Evolutionary conservation across 345 rosid genomes (phyloP), one percentile per base, ranked within the genome.

Genomic region (Raphanus raphanistrum): DNA sequence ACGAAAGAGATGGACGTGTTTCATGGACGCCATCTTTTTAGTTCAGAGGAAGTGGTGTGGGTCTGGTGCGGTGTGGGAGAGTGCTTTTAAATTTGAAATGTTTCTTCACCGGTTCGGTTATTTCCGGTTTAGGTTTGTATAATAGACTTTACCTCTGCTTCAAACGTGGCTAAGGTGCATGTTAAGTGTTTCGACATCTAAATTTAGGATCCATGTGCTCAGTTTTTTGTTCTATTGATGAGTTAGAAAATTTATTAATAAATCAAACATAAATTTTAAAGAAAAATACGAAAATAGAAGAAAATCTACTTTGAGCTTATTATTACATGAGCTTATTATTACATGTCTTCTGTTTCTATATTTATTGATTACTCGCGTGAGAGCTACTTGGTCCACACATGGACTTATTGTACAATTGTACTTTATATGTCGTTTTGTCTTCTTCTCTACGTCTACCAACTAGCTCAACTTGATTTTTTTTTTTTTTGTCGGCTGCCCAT

Each of bases 21-120:
- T 81, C 77, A 81, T 81, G 10, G 83, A 73, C 79, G 74, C 79
- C 79, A 79, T 10, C 21, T 50, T n/a, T 50, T 50, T 13, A 43
- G 11, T 28, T 25, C 72, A 66, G 63, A 66, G 32, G 35, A 58
- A n/a, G 55, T 50, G 55, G 4, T 55, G 25, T 64, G 73, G 73
- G 48, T 17, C 64, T 74, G 48, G 63, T 9, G 9, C 54, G 28
- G 52, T 13, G 11, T 6, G 67, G n/a, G 3, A 15, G 45, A 5
- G 25, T 32, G 73, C 58, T 57, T 72, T 59, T 48, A 27, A 66
- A 71, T 71, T 66, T 72, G 32, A 43, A 63, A 55, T 8, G 6
- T 58, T 57, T 16, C 3, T 31, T 28, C 33, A 66, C 63, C 54
- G 25, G 28, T 29, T 6, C 54, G 52, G 70, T 69, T 70, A 16